These are phyloP conservation scores for Fusarium albosuccineum DNA, from an alignment of 2,329 filamentous ascomycete genomes.

Conservation along the genomic window DNA sequence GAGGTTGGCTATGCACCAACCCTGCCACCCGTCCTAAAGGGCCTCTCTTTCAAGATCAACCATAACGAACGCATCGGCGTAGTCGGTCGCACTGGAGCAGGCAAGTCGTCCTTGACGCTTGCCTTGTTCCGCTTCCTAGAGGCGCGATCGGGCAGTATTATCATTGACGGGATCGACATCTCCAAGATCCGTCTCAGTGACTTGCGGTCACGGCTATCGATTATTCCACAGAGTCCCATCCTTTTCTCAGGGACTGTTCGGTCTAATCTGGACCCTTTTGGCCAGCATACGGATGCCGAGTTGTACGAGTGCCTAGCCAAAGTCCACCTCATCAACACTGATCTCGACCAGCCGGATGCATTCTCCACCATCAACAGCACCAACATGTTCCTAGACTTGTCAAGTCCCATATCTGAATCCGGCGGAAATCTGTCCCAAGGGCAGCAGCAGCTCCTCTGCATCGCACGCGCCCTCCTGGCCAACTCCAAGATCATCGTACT, in stretches of 20 bases:
- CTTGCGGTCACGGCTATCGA: constrained; percentile 77
- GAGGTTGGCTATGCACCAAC: constrained; percentile 78
- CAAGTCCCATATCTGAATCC: constrained; percentile 74
- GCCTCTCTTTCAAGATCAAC: constrained; percentile 73
- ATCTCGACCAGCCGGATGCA: constrained; percentile 47
- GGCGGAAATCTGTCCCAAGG: constrained; percentile 81
- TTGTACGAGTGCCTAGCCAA: constrained; percentile 76
- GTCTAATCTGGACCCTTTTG: constrained; percentile 81
- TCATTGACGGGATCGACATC: constrained; percentile 80
- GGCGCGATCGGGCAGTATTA: constrained; percentile 71
- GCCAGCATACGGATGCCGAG: constrained; percentile 74
- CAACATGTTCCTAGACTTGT: constrained; percentile 73
- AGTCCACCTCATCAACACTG: constrained; percentile 69
- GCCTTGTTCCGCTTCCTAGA: constrained; percentile 83
- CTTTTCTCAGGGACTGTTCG: constrained; percentile 83
- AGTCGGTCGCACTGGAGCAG: constrained; percentile 81
- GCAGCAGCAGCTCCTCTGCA: constrained; percentile 79
- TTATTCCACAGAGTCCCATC: constrained; percentile 82
- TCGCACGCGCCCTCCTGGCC: constrained; percentile 77
- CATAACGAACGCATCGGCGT: constrained; percentile 77
- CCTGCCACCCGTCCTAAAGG: constrained; percentile 76
- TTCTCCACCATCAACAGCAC: constrained; percentile 58
- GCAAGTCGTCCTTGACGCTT: constrained; percentile 80
- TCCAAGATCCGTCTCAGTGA: constrained; percentile 76
- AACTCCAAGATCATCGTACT: constrained; percentile 81